phyloP scores from a whole-genome alignment of 305 asterid genomes.

The Andrographis paniculata region DNA sequence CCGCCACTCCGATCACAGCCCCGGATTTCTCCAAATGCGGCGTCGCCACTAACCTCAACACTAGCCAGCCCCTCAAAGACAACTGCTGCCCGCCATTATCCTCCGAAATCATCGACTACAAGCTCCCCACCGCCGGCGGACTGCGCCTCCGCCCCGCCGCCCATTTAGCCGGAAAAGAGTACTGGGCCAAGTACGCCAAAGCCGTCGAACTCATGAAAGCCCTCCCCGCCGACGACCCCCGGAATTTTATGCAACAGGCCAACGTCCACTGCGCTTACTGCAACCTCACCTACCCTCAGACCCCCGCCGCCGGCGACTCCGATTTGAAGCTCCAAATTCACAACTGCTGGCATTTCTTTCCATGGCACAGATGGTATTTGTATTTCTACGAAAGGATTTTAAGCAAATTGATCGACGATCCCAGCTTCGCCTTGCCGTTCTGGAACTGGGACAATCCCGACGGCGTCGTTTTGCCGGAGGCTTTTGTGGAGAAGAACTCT shows the following conservation, averaged over 20 bases:
- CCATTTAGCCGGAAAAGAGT: background rate
- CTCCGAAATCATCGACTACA: background rate
- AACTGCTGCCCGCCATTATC: conserved; percentile 2
- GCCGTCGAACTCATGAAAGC: conserved; percentile 22
- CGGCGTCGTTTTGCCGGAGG: conserved; percentile 27
- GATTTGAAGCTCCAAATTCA: background rate
- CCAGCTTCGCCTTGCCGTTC: conserved; percentile 16
- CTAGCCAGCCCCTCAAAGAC: background rate
- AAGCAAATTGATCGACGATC: conserved; percentile 16
- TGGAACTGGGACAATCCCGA: conserved; percentile 35
- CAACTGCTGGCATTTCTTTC: conserved; percentile 14
- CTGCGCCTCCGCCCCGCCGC: background rate
- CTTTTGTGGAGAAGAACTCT: conserved; percentile 14
- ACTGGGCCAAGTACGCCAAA: conserved; percentile 15
- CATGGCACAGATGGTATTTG: conserved; percentile 25
- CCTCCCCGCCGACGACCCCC: conserved; percentile 15
- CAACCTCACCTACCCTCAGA: conserved; percentile 10
- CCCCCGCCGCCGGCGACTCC: background rate
- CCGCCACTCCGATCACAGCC: background rate
- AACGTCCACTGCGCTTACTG: conserved; percentile 23
- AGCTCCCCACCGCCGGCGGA: background rate
- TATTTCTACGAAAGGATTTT: conserved; percentile 24
- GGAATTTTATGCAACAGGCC: conserved; percentile 18
- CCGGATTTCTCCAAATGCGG: conserved; percentile 1
- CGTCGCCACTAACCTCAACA: background rate